These are phyloP conservation scores for Stagonosporopsis vannaccii DNA, from an alignment of 2,329 filamentous ascomycete genomes.

Conservation along the genomic window DNA sequence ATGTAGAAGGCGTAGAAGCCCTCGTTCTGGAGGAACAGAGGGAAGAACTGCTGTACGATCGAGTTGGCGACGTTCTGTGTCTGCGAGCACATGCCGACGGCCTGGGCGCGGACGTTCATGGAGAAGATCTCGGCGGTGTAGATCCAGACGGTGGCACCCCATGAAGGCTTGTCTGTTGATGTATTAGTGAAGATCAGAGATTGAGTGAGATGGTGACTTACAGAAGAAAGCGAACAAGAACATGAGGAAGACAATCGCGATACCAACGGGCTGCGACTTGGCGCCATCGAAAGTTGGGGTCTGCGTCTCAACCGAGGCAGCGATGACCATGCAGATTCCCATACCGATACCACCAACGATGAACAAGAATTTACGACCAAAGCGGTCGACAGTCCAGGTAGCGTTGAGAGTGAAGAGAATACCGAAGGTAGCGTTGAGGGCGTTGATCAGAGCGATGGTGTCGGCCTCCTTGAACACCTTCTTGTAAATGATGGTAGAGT, in stretches of 20 bases:
- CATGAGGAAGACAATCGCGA: constrained; percentile 72
- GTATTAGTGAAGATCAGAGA: constrained; percentile 31
- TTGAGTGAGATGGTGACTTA: constrained; percentile 41
- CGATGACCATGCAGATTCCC: constrained; percentile 73
- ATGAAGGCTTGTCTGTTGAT: constrained; percentile 67
- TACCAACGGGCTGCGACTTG: constrained; percentile 68
- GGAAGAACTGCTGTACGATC: constrained; percentile 75
- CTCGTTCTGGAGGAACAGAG: constrained; percentile 67
- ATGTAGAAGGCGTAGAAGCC: constrained; percentile 65
- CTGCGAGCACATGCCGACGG: constrained; percentile 70
- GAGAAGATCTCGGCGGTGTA: constrained; percentile 74
- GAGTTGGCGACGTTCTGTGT: constrained; percentile 68
- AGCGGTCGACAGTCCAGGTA: constrained; percentile 75
- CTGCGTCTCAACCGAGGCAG: constrained; percentile 63
- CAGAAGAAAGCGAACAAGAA: constrained; percentile 71
- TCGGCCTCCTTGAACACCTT: constrained; percentile 66
- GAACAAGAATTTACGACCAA: constrained; percentile 73
- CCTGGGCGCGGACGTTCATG: constrained; percentile 75
- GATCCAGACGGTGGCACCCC: constrained; percentile 75
- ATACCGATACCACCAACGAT: constrained; percentile 74
- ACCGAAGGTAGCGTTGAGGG: constrained; percentile 74
- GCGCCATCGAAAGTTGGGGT: constrained; percentile 63
- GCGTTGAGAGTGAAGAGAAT: constrained; percentile 78
- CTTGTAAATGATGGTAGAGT: constrained; percentile 77
- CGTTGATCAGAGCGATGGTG: constrained; percentile 75